These are phyloP conservation scores for Talaromyces rugulosus DNA, from an alignment of 2,329 filamentous ascomycete species.

Conservation along the genomic window DNA sequence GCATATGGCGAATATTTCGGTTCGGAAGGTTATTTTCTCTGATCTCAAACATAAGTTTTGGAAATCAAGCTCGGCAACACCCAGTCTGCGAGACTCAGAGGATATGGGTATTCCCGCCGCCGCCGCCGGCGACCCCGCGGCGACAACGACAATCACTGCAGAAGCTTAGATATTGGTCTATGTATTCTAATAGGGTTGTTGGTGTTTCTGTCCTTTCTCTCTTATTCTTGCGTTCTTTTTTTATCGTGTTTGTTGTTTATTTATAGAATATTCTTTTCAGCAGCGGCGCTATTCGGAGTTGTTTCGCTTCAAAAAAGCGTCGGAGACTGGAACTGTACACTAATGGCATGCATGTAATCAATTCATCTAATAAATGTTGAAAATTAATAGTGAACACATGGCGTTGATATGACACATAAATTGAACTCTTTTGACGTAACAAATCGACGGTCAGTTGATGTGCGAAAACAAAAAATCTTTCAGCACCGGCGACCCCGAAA, in stretches of 20 bases:
- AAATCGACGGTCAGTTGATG: constrained; percentile 2
- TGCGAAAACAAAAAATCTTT: constrained; percentile 13
- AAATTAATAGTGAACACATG: background rate
- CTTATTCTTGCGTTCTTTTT: background rate
- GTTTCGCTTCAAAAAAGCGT: background rate
- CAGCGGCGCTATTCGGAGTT: background rate
- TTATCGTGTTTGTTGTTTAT: background rate
- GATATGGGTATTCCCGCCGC: background rate
- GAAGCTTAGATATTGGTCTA: background rate
- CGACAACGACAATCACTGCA: background rate
- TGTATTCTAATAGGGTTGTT: background rate
- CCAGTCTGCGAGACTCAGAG: background rate
- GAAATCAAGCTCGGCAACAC: background rate
- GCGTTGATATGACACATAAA: background rate
- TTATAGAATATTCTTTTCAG: background rate
- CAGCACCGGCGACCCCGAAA: constrained; percentile 62
- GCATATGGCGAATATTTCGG: constrained; percentile 38
- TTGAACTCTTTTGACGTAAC: background rate
- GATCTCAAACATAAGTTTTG: background rate
- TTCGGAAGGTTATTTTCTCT: constrained; percentile 16
- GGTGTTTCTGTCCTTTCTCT: background rate
- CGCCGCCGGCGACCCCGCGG: background rate
- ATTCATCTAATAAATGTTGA: background rate
- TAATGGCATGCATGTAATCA: background rate
- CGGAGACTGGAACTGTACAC: background rate